phyloP scores from a whole-genome alignment of 2,329 filamentous ascomycete species.

The Cercospora janseana region DNA sequence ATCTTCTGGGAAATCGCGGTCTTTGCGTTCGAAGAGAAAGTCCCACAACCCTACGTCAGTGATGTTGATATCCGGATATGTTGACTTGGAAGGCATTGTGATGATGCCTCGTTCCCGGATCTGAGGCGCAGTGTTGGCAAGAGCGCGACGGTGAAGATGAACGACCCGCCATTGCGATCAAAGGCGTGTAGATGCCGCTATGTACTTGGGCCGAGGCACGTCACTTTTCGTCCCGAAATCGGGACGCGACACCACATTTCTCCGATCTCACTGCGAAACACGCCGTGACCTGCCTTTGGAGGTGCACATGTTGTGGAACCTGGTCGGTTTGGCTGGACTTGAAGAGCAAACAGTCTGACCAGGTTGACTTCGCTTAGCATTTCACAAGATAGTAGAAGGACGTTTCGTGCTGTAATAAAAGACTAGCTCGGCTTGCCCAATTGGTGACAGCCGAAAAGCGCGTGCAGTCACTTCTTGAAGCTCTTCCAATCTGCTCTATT shows the following conservation, averaged over 20 bases:
- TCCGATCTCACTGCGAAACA: slow-evolving; percentile 4
- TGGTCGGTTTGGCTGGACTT: too few relatives aligned
- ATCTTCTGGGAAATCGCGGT: slow-evolving; percentile 65
- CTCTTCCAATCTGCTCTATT: background rate
- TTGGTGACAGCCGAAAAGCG: background rate
- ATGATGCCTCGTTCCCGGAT: background rate
- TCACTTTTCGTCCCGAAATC: background rate
- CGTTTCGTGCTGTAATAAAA: too few relatives aligned
- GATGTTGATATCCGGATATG: slow-evolving; percentile 63
- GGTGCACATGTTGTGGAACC: background rate
- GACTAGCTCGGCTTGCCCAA: background rate
- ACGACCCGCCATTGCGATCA: background rate
- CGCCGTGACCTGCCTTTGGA: background rate
- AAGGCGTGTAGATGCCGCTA: background rate
- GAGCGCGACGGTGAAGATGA: background rate
- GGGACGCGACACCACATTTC: background rate
- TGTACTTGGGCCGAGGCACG: background rate
- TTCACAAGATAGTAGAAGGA: too few relatives aligned
- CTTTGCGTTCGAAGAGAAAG: slow-evolving; percentile 69
- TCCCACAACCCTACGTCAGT: slow-evolving; percentile 75
- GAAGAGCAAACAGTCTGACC: too few relatives aligned
- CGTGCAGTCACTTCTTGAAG: background rate
- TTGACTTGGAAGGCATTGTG: slow-evolving; percentile 26
- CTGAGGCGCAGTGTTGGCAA: background rate
- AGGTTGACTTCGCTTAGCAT: too few relatives aligned